phyloP scores from a whole-genome alignment of 345 rosid genomes.

The Linum trigynum region DNA sequence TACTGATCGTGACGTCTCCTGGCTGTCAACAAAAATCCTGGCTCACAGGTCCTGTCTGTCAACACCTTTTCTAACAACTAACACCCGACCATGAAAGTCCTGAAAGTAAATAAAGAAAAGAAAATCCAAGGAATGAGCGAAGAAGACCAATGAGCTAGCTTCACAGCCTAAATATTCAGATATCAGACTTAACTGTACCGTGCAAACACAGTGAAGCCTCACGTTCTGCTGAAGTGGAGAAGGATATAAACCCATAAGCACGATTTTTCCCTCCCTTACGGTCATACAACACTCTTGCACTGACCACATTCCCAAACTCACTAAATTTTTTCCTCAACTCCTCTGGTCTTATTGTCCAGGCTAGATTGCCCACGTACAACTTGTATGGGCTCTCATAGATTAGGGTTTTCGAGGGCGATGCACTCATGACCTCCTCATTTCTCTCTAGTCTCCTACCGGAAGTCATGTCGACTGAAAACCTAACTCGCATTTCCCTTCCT shows the following conservation, averaged over 20 bases:
- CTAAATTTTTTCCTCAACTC: conserved; percentile 41
- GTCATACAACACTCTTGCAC: conserved; percentile 49
- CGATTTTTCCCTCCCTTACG: conserved; percentile 41
- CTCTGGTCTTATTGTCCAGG: conserved; percentile 39
- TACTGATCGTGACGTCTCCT: no score
- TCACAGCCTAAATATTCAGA: neutral
- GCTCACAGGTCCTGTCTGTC: conserved; percentile 17
- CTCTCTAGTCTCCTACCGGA: conserved; percentile 13
- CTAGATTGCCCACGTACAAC: conserved; percentile 49
- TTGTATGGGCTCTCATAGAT: conserved; percentile 52
- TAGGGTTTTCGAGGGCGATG: conserved; percentile 34
- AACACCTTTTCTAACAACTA: conserved; percentile 38
- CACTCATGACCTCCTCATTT: conserved; percentile 26
- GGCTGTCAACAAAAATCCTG: no score
- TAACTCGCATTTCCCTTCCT: conserved; percentile 57
- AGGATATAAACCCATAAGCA: conserved; percentile 52
- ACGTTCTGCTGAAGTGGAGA: conserved; percentile 34
- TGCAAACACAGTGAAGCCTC: conserved; percentile 42
- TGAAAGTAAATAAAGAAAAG: conserved; percentile 15
- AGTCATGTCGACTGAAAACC: conserved; percentile 39
- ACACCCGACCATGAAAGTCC: conserved; percentile 36
- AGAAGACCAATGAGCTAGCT: neutral
- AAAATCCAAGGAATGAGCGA: neutral
- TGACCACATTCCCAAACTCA: conserved; percentile 43
- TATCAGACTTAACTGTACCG: conserved; percentile 36